Evolutionary conservation across 2,329 filamentous ascomycete genomes (phyloP).

Genomic region (Neonectria hederae): DNA sequence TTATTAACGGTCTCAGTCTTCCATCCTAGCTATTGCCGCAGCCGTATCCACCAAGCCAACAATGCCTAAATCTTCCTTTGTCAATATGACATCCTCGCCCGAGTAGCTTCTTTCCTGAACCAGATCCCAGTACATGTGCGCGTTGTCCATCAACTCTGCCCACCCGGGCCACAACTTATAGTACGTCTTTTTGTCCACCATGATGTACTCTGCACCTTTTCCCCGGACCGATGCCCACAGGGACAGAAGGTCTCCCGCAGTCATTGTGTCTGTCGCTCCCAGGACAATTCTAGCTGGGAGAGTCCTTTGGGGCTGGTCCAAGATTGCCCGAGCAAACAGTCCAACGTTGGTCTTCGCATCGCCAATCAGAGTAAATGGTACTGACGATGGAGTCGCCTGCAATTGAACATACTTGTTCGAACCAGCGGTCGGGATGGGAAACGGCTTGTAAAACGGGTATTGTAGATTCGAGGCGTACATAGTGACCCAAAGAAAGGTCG

Average conservation of each 20-base stretch:
- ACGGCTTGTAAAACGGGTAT: slow-evolving; percentile 23
- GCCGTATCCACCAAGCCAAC: slow-evolving; percentile 25
- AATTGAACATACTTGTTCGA: slow-evolving; percentile 44
- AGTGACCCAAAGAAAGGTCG: slow-evolving; percentile 51
- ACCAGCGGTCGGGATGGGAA: slow-evolving; percentile 20
- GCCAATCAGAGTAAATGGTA: slow-evolving; percentile 44
- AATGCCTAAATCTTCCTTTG: slow-evolving; percentile 40
- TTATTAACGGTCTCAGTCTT: background rate
- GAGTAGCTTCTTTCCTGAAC: slow-evolving; percentile 36
- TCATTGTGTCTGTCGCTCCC: slow-evolving; percentile 37
- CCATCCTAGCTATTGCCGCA: slow-evolving; percentile 18
- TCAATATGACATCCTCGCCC: slow-evolving; percentile 34
- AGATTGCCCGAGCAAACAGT: slow-evolving; percentile 44
- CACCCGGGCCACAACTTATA: slow-evolving; percentile 43
- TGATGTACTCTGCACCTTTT: slow-evolving; percentile 39
- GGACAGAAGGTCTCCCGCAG: slow-evolving; percentile 42
- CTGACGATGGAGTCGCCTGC: slow-evolving; percentile 35
- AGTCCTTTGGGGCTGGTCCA: slow-evolving; percentile 45
- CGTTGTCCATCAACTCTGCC: slow-evolving; percentile 43
- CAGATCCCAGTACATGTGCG: slow-evolving; percentile 42
- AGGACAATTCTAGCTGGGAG: slow-evolving; percentile 43
- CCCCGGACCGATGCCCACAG: slow-evolving; percentile 43
- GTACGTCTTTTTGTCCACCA: slow-evolving; percentile 41
- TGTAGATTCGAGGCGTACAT: slow-evolving; percentile 49
- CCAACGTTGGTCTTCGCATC: slow-evolving; percentile 46